phyloP scores from a whole-genome alignment of 73 alveolate species.

The Paramecium caudatum region DNA sequence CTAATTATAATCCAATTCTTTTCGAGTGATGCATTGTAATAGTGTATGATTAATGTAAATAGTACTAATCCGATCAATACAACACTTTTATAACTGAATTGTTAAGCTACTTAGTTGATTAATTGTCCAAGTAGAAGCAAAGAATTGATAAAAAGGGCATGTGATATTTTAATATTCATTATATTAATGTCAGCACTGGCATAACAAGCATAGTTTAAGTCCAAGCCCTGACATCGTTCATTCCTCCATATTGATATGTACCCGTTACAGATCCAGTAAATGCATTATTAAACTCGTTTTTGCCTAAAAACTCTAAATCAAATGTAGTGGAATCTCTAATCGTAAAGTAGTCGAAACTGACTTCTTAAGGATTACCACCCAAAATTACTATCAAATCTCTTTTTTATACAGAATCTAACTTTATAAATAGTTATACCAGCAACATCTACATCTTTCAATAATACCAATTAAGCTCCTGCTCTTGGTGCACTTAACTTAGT shows the following conservation, averaged over 20 bases:
- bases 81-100: not conserved
- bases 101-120: not conserved
- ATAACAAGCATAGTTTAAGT: not conserved
- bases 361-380: not conserved
- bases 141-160: conserved; percentile 34
- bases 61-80: conserved; percentile 16
- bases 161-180: conserved; percentile 53
- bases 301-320: not conserved
- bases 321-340: not conserved
- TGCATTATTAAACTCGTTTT: not conserved
- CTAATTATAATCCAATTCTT: conserved; percentile 11
- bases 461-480: conserved; percentile 6
- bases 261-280: conserved; percentile 49
- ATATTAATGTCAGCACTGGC: conserved; percentile 59
- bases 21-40: conserved; percentile 20
- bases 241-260: not conserved
- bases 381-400: conserved; percentile 33
- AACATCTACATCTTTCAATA: not conserved
- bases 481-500: conserved; percentile 11
- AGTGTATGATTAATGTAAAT: not conserved
- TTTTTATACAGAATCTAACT: conserved; percentile 10
- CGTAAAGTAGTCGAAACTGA: not conserved
- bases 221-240: conserved; percentile 35
- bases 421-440: not conserved
- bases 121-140: conserved; percentile 21